Percentiles rank a stretch among this genome's conserved stretches.
Evolutionary conservation across 352 stramenopile genomes (phyloP).

Genomic region (Pythium plurisporium): DNA sequence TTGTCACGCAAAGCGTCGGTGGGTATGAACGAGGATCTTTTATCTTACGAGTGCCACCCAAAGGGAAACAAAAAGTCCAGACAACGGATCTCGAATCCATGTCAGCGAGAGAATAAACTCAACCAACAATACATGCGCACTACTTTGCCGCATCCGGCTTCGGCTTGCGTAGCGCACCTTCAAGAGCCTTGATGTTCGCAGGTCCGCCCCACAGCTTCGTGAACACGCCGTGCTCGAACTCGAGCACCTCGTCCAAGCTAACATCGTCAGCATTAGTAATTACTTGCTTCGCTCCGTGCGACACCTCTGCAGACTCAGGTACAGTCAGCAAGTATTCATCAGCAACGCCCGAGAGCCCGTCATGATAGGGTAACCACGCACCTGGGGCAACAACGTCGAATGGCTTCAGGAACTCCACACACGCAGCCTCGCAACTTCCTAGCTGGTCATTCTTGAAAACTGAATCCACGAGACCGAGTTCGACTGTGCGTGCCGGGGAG

Average conservation of each 20-base stretch:
- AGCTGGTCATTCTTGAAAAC: conserved; percentile 36
- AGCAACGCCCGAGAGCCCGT: no score
- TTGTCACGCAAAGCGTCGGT: conserved; percentile 22
- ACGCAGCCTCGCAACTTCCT: conserved; percentile 26
- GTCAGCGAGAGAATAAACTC: no score
- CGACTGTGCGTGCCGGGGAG: conserved; percentile 33
- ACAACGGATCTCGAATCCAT: no score
- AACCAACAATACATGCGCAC: no score
- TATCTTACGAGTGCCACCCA: conserved; percentile 24
- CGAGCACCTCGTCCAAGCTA: conserved; percentile 51
- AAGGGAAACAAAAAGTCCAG: not conserved
- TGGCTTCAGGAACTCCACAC: conserved; percentile 45
- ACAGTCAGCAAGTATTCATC: not conserved
- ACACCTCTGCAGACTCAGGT: conserved; percentile 64
- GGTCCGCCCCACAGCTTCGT: conserved; percentile 66
- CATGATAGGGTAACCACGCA: no score
- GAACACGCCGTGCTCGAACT: conserved; percentile 64
- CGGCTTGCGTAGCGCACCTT: conserved; percentile 41
- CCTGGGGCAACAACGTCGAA: conserved; percentile 52
- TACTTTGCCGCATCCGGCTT: conserved; percentile 2
- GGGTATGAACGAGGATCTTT: conserved; percentile 44
- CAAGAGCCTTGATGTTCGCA: conserved; percentile 65
- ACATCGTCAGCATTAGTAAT: conserved; percentile 70
- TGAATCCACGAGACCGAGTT: conserved; percentile 64
- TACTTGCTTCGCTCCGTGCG: conserved; percentile 66